Conservation (phyloP, 208 protist genomes). For the Crithidia bombi region DNA sequence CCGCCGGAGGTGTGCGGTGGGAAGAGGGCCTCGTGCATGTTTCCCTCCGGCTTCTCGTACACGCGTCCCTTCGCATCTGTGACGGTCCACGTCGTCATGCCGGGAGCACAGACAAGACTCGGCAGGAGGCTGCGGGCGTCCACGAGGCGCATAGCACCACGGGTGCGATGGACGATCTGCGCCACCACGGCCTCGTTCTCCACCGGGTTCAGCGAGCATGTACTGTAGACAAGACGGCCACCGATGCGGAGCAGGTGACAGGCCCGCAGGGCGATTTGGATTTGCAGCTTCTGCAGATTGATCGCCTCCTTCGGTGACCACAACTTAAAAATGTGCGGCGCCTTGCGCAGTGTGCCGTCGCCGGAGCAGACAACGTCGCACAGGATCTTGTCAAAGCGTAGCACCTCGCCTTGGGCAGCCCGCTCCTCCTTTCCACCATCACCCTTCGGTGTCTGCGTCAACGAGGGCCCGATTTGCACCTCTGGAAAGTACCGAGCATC, state of each 20-base stretch:
- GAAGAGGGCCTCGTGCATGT: constrained; percentile 79
- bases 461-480: constrained; percentile 32
- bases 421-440: background rate
- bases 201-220: constrained; percentile 96
- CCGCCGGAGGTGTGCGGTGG: constrained; percentile 73
- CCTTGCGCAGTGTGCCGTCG: constrained; percentile 93
- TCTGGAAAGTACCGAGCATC: constrained; percentile 87
- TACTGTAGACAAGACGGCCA: constrained; percentile 96
- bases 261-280: constrained; percentile 82
- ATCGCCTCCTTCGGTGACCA: constrained; percentile 85
- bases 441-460: background rate
- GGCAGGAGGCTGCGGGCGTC: constrained; percentile 87
- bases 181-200: constrained; percentile 97
- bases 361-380: constrained; percentile 96
- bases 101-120: constrained; percentile 61
- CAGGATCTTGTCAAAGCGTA: constrained; percentile 93
- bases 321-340: constrained; percentile 77
- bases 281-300: constrained; percentile 82
- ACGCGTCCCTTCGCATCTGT: constrained; percentile 67
- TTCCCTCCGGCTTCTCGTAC: constrained; percentile 37
- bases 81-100: constrained; percentile 89
- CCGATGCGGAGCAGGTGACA: constrained; percentile 78
- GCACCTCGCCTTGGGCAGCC: constrained; percentile 35
- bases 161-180: constrained; percentile 79
- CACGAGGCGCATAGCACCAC: constrained; percentile 87